Evolutionary conservation across 805 yeast genomes (phyloP), one percentile per base, ranked within the genome.

Genomic region (Ogataea methanolica): DNA sequence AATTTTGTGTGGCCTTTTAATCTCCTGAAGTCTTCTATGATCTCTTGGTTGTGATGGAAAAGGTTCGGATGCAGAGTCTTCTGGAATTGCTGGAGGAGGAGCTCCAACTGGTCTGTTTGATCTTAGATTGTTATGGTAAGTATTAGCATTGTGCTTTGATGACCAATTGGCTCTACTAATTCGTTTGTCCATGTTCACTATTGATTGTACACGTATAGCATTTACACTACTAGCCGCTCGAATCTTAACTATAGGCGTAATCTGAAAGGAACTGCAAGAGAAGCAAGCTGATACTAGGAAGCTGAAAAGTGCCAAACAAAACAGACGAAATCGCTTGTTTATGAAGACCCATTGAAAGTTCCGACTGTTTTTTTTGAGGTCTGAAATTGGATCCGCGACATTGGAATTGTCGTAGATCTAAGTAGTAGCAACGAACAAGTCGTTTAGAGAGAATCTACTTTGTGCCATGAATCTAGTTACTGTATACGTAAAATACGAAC

Each of bases 141-240:
- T 36, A 2, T 17, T 16, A n/a, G 42, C 22, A 21, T 35, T 48
- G 38, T 48, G 45, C 19, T 53, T 54, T 21, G 63, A 55, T 33
- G 61, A 53, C 63, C 63, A 59, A 51, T 55, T 58, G 52, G 62
- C 63, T 46, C 59, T 52, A 42, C 62, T 59, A 16, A 50, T 36
- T 35, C 60, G 44, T 48, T 57, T 53, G 21, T 56, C 55, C 48
- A 53, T 51, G 5, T 29, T 38, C 22, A 8, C 17, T 9, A 16
- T 11, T 23, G n/a, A 21, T 9, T 22, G 23, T 29, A 11, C 8
- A 29, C 1, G 6, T 40, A n/a, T 5, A 33, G 1, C 14, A 11
- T 37, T 11, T 11, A n/a, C 7, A 7, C 7, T 33, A 14, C 6
- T 26, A 26, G 2, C 9, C 11, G 9, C 9, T 26, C 9, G 31